Evolutionary conservation across 2,329 filamentous ascomycete genomes (phyloP).

Genomic region (Proliferodiscus dingleyae): DNA sequence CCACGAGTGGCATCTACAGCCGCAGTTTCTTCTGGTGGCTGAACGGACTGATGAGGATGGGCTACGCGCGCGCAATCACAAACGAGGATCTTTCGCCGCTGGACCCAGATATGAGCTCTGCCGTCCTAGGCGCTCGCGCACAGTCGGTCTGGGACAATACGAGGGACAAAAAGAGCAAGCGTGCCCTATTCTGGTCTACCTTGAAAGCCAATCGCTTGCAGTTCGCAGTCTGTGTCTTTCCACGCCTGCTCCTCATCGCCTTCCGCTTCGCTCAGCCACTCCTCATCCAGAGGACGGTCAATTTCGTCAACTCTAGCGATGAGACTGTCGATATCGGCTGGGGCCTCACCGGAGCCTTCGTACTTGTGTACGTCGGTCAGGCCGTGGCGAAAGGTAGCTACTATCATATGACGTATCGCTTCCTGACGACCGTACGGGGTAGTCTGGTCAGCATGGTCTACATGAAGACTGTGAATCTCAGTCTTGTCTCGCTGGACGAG

Average conservation of each 20-base stretch:
- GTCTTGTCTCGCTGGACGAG: slow-evolving; percentile 21
- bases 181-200: slow-evolving; percentile 2
- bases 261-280: slow-evolving; percentile 22
- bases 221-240: slow-evolving; percentile 11
- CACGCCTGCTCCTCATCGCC: slow-evolving; percentile 15
- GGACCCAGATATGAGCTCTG: slow-evolving; percentile 12
- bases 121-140: neutral
- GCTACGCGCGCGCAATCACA: slow-evolving; percentile 27
- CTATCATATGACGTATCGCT: slow-evolving; percentile 22
- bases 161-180: neutral
- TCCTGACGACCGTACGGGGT: slow-evolving; percentile 25
- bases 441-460: slow-evolving; percentile 27
- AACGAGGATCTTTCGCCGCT: slow-evolving; percentile 26
- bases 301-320: slow-evolving; percentile 14
- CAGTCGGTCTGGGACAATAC: neutral
- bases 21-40: slow-evolving; percentile 35
- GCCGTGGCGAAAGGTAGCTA: slow-evolving; percentile 20
- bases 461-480: slow-evolving; percentile 24
- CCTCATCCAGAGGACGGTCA: slow-evolving; percentile 14
- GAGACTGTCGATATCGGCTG: slow-evolving; percentile 13
- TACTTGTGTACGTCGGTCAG: slow-evolving; percentile 18
- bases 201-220: slow-evolving; percentile 2
- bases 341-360: slow-evolving; percentile 19
- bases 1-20: slow-evolving; percentile 31
- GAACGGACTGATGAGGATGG: slow-evolving; percentile 30